These are phyloP conservation scores for Globomyces sp. DNA, from an alignment of 371 early-diverging fungal species.

Conservation along the genomic window DNA sequence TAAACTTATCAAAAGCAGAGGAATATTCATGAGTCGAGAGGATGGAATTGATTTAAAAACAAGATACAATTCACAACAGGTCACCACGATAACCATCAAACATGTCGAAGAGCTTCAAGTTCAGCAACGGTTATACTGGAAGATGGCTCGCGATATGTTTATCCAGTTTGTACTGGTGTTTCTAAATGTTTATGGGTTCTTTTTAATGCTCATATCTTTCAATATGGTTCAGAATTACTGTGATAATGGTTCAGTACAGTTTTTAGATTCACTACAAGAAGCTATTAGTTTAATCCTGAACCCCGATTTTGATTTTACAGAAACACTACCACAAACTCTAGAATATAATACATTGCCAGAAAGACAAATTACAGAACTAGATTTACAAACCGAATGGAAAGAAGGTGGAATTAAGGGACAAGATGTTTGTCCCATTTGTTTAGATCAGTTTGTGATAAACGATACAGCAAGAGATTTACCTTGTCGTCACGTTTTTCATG, in stretches of 20 bases:
- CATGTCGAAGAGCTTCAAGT: not conserved
- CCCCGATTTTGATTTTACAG: not conserved
- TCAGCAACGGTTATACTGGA: not conserved
- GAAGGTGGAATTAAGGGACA: not conserved
- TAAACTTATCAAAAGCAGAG: constrained; percentile 21
- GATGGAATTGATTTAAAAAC: constrained; percentile 18
- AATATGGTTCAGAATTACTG: no score
- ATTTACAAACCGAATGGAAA: not conserved
- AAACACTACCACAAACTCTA: not conserved
- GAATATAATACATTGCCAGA: not conserved
- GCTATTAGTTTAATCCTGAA: not conserved
- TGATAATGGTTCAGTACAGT: no score
- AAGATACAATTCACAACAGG: not conserved
- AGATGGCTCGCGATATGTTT: no score
- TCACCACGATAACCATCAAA: not conserved
- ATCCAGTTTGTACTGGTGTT: no score
- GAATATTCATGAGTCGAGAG: constrained; percentile 29
- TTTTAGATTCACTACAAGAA: no score
- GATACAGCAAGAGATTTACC: constrained; percentile 36
- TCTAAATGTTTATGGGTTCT: no score
- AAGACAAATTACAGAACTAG: not conserved
- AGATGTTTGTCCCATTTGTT: constrained; percentile 43
- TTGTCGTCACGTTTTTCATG: constrained; percentile 43
- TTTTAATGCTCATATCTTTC: no score
- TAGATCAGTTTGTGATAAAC: constrained; percentile 42